phyloP scores from a whole-genome alignment of 768 basidiomycete genomes.

The Lenzites betulinus region DNA sequence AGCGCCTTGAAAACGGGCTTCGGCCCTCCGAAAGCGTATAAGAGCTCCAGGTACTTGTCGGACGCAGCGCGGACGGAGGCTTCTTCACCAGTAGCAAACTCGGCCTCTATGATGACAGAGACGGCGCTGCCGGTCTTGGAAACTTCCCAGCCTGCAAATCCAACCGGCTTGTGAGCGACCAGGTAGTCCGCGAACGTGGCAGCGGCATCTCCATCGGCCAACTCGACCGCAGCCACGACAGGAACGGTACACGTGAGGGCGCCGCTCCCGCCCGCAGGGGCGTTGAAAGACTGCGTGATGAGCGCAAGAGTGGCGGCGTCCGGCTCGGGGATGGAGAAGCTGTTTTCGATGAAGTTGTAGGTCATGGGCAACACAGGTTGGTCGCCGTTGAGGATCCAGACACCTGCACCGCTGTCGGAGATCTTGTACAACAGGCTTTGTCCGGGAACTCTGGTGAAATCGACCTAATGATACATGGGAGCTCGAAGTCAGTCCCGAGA shows the following conservation, averaged over 20 bases:
- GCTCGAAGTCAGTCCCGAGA: not conserved
- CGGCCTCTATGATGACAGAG: not conserved
- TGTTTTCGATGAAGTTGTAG: not conserved
- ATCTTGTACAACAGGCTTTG: not conserved
- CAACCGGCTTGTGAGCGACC: not conserved
- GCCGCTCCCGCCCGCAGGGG: not conserved
- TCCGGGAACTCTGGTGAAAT: not conserved
- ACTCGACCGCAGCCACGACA: not conserved
- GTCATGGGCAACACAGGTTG: not conserved
- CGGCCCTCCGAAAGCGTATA: not conserved
- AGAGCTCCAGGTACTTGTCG: not conserved
- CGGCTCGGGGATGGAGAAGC: not conserved
- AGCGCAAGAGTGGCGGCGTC: not conserved
- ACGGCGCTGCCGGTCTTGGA: not conserved
- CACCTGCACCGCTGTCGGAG: not conserved
- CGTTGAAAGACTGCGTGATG: not conserved
- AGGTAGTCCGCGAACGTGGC: not conserved
- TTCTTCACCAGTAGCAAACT: not conserved
- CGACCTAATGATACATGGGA: not conserved
- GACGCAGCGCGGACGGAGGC: not conserved
- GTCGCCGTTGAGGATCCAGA: not conserved
- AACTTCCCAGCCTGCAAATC: not conserved
- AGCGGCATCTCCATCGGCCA: not conserved
- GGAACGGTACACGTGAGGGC: not conserved
- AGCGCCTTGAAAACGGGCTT: not conserved